phyloP scores from a whole-genome alignment of 768 basidiomycete genomes.

The Phaffia tasmanica region DNA sequence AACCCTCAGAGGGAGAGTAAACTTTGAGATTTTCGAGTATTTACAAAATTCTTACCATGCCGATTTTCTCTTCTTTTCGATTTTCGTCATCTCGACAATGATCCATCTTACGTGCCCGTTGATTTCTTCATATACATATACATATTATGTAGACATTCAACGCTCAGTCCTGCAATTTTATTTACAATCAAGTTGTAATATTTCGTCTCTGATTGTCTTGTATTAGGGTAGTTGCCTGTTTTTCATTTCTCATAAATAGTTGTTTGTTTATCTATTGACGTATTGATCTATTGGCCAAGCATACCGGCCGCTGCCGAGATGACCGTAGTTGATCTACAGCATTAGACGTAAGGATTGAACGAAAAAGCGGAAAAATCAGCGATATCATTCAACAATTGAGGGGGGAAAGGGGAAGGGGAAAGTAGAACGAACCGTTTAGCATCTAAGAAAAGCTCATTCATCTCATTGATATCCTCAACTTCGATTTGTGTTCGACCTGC shows the following conservation, averaged over 20 bases:
- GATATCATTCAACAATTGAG: neutral
- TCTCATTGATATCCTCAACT: slow-evolving; percentile 80
- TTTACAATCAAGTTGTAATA: too few relatives aligned
- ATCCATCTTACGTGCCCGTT: too few relatives aligned
- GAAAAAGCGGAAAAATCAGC: neutral
- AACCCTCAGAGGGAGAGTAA: slow-evolving; percentile 1
- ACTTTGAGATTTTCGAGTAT: neutral
- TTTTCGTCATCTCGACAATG: too few relatives aligned
- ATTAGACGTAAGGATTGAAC: neutral
- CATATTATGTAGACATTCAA: too few relatives aligned
- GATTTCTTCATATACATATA: too few relatives aligned
- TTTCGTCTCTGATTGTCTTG: too few relatives aligned
- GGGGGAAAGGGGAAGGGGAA: neutral
- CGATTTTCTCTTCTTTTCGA: too few relatives aligned
- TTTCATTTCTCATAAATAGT: too few relatives aligned
- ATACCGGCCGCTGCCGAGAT: slow-evolving; percentile 17
- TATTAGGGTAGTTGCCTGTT: too few relatives aligned
- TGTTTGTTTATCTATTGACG: neutral
- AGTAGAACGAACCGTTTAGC: slow-evolving; percentile 47
- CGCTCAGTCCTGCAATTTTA: too few relatives aligned
- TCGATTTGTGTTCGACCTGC: slow-evolving; percentile 70
- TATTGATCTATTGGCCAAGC: slow-evolving; percentile 20
- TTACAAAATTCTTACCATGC: too few relatives aligned
- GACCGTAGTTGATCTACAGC: slow-evolving; percentile 18
- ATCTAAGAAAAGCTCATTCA: slow-evolving; percentile 89